A percentile compares a stretch with the other conserved stretches of the same genome.
Conservation (phyloP, 768 basidiomycete species). For the Plicaturopsis crispa region DNA sequence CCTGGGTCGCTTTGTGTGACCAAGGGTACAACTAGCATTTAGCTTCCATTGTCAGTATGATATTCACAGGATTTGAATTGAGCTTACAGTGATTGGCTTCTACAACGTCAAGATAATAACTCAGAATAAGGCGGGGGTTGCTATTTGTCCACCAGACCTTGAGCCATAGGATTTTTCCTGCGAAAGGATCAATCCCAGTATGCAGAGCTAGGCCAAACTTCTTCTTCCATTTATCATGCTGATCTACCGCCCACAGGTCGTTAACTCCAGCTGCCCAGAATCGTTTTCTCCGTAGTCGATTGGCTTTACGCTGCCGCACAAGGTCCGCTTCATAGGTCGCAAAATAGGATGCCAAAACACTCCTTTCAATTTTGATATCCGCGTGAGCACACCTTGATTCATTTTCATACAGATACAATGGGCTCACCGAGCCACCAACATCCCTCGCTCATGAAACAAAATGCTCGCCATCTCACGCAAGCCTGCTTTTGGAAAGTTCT, state of each 20-base stretch:
- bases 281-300: slow-evolving; percentile 16
- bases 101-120: slow-evolving; percentile 13
- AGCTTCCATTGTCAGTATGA: slow-evolving; percentile 2
- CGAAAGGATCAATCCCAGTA: slow-evolving; percentile 19
- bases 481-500: slow-evolving; percentile 19
- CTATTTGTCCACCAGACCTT: slow-evolving; percentile 19
- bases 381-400: no score
- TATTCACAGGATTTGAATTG: no score
- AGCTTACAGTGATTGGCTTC: no score
- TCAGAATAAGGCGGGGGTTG: slow-evolving; percentile 13
- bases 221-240: slow-evolving; percentile 39
- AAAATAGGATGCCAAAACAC: slow-evolving; percentile 1
- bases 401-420: background rate
- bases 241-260: slow-evolving; percentile 28
- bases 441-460: slow-evolving; percentile 16
- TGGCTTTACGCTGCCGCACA: slow-evolving; percentile 10
- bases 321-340: slow-evolving; percentile 11
- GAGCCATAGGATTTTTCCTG: slow-evolving; percentile 14
- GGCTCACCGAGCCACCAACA: slow-evolving; percentile 17
- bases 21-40: slow-evolving; percentile 25
- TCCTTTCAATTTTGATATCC: background rate
- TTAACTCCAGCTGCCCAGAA: slow-evolving; percentile 36
- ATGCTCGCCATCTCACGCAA: slow-evolving; percentile 15
- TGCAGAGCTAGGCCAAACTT: slow-evolving; percentile 33
- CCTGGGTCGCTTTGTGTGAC: slow-evolving; percentile 20